Conservation (phyloP, 2,329 filamentous ascomycete genomes). For the Onygenales sp. region DNA sequence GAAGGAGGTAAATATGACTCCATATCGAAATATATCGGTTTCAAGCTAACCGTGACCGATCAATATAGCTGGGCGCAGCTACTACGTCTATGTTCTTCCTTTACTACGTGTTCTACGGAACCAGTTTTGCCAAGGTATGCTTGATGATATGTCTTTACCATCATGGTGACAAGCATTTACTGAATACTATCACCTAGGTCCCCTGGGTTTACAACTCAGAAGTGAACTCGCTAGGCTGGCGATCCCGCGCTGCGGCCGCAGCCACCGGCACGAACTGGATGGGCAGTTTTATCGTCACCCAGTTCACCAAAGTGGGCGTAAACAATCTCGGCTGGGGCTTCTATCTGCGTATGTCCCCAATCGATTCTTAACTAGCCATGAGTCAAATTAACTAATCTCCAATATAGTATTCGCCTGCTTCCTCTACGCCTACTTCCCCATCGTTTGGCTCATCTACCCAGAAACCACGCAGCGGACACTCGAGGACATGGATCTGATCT, state of each 20-base stretch:
- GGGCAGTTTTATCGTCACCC: conserved; percentile 16
- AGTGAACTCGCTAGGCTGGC: conserved; percentile 12
- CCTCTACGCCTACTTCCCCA: conserved; percentile 29
- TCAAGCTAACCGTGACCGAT: neutral
- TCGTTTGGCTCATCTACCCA: conserved; percentile 41
- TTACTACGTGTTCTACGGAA: conserved; percentile 13
- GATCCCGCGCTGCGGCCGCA: conserved; percentile 11
- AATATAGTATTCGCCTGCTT: conserved; percentile 19
- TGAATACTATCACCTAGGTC: conserved; percentile 16
- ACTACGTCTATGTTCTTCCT: conserved; percentile 9
- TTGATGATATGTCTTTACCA: neutral
- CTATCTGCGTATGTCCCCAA: conserved; percentile 22
- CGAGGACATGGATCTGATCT: conserved; percentile 17
- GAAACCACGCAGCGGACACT: conserved; percentile 43
- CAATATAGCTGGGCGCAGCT: conserved; percentile 2
- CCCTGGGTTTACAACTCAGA: conserved; percentile 15
- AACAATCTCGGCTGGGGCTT: conserved; percentile 23
- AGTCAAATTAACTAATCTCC: neutral
- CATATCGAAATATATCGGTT: neutral
- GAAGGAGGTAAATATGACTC: conserved; percentile 1
- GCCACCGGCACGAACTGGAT: conserved; percentile 20
- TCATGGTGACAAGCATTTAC: neutral
- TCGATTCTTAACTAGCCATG: neutral
- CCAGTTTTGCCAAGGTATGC: conserved; percentile 5
- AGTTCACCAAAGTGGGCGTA: conserved; percentile 16